These are phyloP conservation scores for Emmonsiellopsis sp. DNA, from an alignment of 2,329 filamentous ascomycete genomes.

Conservation along the genomic window DNA sequence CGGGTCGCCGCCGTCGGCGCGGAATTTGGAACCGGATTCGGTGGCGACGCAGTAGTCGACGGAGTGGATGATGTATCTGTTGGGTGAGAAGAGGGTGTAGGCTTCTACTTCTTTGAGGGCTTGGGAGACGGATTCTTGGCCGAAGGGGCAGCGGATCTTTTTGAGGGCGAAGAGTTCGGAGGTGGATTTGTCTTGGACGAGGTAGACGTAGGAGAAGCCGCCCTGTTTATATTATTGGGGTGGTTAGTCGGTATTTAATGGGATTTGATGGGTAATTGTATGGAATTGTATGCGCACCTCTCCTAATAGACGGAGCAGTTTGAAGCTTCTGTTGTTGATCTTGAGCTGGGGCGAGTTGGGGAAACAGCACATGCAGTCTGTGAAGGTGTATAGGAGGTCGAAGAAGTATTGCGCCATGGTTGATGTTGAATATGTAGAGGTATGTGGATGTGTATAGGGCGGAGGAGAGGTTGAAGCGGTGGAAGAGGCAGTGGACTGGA, in stretches of 20 bases:
- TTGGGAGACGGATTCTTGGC: slow-evolving; percentile 87
- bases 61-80: slow-evolving; percentile 77
- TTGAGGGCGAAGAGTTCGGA: slow-evolving; percentile 88
- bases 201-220: slow-evolving; percentile 97
- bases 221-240: slow-evolving; percentile 46
- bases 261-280: neutral
- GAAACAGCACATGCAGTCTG: slow-evolving; percentile 94
- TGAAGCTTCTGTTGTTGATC: slow-evolving; percentile 91
- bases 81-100: slow-evolving; percentile 77
- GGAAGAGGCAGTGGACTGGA: neutral
- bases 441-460: neutral
- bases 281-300: slow-evolving; percentile 52
- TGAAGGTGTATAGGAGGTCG: slow-evolving; percentile 83
- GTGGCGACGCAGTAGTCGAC: slow-evolving; percentile 75
- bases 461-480: neutral
- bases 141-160: slow-evolving; percentile 97
- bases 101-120: slow-evolving; percentile 97
- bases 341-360: slow-evolving; percentile 87
- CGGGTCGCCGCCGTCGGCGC: slow-evolving; percentile 49
- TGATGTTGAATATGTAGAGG: neutral
- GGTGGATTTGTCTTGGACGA: slow-evolving; percentile 81
- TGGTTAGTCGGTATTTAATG: slow-evolving; percentile 1
- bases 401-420: slow-evolving; percentile 75
- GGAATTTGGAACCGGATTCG: slow-evolving; percentile 51
- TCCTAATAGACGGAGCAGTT: slow-evolving; percentile 85